These are phyloP conservation scores for Chaetoceros tenuissimus DNA, from an alignment of 108 stramenopile species.

Conservation along the genomic window DNA sequence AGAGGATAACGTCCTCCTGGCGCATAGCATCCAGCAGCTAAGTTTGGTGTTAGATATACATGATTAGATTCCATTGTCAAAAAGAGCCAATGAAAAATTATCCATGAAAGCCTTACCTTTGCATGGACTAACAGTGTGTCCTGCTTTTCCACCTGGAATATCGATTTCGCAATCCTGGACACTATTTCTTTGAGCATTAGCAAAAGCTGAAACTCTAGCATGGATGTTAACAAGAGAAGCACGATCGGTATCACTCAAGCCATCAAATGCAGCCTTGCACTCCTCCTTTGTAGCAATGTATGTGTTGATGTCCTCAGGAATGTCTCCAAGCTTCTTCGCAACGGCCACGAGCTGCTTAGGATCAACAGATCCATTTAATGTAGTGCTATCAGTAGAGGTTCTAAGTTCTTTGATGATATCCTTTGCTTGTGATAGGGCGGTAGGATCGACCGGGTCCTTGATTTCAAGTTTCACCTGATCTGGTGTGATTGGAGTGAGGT, in stretches of 20 bases:
- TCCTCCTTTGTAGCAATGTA: slow-evolving; percentile 42
- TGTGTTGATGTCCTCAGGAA: slow-evolving; percentile 20
- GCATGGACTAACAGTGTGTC: slow-evolving; percentile 93
- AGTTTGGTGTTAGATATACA: neutral
- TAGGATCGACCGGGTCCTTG: slow-evolving; percentile 84
- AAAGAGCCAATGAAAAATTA: neutral
- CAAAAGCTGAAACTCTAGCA: slow-evolving; percentile 80
- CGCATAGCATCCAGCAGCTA: slow-evolving; percentile 96
- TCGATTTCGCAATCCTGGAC: slow-evolving; percentile 77
- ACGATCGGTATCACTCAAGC: slow-evolving; percentile 38
- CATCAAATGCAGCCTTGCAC: slow-evolving; percentile 65
- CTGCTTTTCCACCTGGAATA: slow-evolving; percentile 95
- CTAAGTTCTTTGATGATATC: slow-evolving; percentile 62
- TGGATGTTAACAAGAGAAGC: slow-evolving; percentile 71
- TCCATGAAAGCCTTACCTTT: slow-evolving; percentile 29
- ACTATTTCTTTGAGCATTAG: slow-evolving; percentile 78
- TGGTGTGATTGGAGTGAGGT: slow-evolving; percentile 51
- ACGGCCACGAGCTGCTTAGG: slow-evolving; percentile 40
- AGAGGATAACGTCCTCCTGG: slow-evolving; percentile 98
- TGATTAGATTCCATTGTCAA: neutral
- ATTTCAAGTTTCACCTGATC: slow-evolving; percentile 62
- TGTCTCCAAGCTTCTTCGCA: slow-evolving; percentile 60
- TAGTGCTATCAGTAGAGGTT: slow-evolving; percentile 1
- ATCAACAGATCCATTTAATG: slow-evolving; percentile 16
- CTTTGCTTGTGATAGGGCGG: slow-evolving; percentile 69